phyloP scores from a whole-genome alignment of 2,329 filamentous ascomycete species.

The Fusarium haematococcum region DNA sequence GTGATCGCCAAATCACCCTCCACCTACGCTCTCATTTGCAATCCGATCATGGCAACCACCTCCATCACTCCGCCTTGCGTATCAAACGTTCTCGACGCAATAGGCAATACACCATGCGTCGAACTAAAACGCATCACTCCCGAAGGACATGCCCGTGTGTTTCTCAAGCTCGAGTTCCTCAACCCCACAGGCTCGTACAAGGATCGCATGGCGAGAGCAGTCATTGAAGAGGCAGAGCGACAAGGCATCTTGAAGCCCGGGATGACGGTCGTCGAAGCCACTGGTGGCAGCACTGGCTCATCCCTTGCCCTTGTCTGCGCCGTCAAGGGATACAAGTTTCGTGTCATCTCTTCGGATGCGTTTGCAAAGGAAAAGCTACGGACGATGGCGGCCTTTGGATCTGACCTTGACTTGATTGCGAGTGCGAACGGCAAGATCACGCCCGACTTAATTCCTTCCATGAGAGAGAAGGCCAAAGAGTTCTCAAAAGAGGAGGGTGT shows the following conservation, averaged over 20 bases:
- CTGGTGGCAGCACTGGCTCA: background rate
- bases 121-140: background rate
- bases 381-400: background rate
- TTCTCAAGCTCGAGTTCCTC: background rate
- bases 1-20: background rate
- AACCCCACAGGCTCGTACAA: background rate
- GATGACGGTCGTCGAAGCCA: background rate
- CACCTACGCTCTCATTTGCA: too few relatives aligned
- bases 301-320: background rate
- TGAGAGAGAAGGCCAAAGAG: background rate
- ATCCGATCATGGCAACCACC: background rate
- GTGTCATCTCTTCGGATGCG: background rate
- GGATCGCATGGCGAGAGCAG: background rate
- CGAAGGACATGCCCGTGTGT: background rate
- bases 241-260: background rate
- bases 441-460: background rate
- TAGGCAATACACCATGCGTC: background rate
- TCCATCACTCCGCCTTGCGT: background rate
- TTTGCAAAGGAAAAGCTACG: background rate
- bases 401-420: background rate
- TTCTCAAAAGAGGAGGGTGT: background rate
- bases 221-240: background rate
- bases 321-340: background rate
- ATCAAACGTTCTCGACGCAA: background rate
- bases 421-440: background rate